These are phyloP conservation scores for Fusarium marasasianum DNA, from an alignment of 2,329 filamentous ascomycete species.

Conservation along the genomic window DNA sequence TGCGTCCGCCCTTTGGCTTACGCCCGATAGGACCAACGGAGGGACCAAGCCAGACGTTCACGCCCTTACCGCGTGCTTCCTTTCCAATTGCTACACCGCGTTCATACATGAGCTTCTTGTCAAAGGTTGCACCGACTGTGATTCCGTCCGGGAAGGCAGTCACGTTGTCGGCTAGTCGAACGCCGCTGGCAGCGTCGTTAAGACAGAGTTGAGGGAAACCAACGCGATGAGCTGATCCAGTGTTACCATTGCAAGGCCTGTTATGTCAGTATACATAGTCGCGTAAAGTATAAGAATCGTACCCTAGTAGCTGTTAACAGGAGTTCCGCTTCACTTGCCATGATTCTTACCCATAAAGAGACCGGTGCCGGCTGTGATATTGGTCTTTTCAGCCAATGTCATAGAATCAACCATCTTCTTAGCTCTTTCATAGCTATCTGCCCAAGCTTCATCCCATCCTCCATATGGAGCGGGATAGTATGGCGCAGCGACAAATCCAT, in stretches of 20 bases:
- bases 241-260: slow-evolving; percentile 78
- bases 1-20: slow-evolving; percentile 76
- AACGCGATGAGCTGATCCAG: slow-evolving; percentile 74
- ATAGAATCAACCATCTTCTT: slow-evolving; percentile 74
- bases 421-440: slow-evolving; percentile 75
- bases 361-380: slow-evolving; percentile 77
- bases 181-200: slow-evolving; percentile 76
- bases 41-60: slow-evolving; percentile 76
- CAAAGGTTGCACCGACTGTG: slow-evolving; percentile 77
- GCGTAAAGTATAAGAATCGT: background rate
- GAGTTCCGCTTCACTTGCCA: background rate
- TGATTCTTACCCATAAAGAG: slow-evolving; percentile 69
- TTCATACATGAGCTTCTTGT: slow-evolving; percentile 75
- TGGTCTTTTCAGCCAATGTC: slow-evolving; percentile 84
- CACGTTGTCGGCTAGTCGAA: slow-evolving; percentile 77
- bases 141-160: slow-evolving; percentile 85
- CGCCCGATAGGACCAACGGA: slow-evolving; percentile 76
- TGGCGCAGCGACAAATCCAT: slow-evolving; percentile 54
- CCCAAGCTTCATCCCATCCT: slow-evolving; percentile 76
- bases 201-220: slow-evolving; percentile 78
- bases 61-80: slow-evolving; percentile 78
- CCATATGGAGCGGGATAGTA: slow-evolving; percentile 79
- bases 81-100: slow-evolving; percentile 74
- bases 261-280: background rate
- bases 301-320: slow-evolving; percentile 12